These are phyloP conservation scores for Metarhizium sp. DNA, from an alignment of 2,329 filamentous ascomycete species.

Conservation along the genomic window DNA sequence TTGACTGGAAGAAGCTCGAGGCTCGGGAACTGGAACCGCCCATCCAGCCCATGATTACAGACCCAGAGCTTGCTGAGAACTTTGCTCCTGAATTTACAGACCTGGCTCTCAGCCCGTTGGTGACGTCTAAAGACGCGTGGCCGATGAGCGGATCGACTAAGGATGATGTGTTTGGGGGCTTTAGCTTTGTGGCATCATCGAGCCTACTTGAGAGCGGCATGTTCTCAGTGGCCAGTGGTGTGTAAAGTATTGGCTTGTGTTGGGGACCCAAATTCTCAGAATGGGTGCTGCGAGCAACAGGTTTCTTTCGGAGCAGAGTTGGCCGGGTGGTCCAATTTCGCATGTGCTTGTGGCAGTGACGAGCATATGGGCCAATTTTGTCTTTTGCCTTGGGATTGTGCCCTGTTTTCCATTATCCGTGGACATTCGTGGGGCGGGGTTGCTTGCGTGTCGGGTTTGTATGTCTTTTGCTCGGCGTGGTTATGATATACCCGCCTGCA, in stretches of 20 bases:
- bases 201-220: slow-evolving; percentile 43
- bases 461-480: too few species aligned
- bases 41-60: slow-evolving; percentile 87
- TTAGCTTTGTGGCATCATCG: slow-evolving; percentile 52
- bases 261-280: too few species aligned
- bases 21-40: slow-evolving; percentile 76
- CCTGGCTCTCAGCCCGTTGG: slow-evolving; percentile 66
- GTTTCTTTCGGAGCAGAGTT: too few species aligned
- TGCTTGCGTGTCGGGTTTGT: too few species aligned
- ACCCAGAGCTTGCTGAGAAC: slow-evolving; percentile 93
- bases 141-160: slow-evolving; percentile 26
- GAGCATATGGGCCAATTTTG: too few species aligned
- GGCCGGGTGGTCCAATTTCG: too few species aligned
- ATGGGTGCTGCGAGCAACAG: too few species aligned
- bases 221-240: slow-evolving; percentile 20
- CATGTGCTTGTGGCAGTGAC: too few species aligned
- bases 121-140: slow-evolving; percentile 36
- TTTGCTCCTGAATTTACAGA: slow-evolving; percentile 90
- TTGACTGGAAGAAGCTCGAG: slow-evolving; percentile 86
- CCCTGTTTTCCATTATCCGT: too few species aligned
- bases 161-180: slow-evolving; percentile 53
- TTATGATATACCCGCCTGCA: too few species aligned
- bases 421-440: too few species aligned
- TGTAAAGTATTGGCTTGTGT: neutral
- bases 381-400: too few species aligned